Evolutionary conservation across 768 basidiomycete species (phyloP).

Genomic region (Cystoderma amianthinum): DNA sequence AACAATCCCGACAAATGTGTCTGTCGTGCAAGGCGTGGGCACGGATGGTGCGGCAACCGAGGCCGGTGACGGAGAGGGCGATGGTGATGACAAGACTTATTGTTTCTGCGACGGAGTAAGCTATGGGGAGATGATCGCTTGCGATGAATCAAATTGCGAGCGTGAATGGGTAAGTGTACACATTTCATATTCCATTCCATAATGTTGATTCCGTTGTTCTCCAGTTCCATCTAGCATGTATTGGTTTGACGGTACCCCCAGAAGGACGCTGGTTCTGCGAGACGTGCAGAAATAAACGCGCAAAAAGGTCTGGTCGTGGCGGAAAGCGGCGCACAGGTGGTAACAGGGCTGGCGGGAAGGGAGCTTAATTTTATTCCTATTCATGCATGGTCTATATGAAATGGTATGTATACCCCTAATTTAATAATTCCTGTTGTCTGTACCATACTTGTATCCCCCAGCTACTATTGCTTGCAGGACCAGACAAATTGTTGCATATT

Average conservation of each 20-base stretch:
- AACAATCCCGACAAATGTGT: conserved; percentile 16
- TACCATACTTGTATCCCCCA: neutral
- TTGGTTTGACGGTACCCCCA: conserved; percentile 59
- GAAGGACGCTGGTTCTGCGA: conserved; percentile 77
- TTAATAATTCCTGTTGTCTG: neutral
- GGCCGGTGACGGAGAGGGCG: conserved; percentile 45
- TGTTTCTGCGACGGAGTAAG: conserved; percentile 83
- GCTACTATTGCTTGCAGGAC: too few species aligned
- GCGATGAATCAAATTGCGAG: conserved; percentile 75
- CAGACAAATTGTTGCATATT: too few species aligned
- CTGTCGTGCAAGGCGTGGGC: conserved; percentile 22
- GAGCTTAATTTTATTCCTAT: conserved; percentile 4
- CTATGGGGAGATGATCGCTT: conserved; percentile 94
- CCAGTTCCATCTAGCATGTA: conserved; percentile 78
- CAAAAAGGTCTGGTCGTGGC: conserved; percentile 43
- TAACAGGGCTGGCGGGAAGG: conserved; percentile 17
- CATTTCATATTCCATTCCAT: conserved; percentile 2
- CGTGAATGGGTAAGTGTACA: conserved; percentile 79
- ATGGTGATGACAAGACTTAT: conserved; percentile 60
- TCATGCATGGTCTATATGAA: too few species aligned
- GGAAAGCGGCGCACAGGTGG: conserved; percentile 39
- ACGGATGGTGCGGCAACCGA: conserved; percentile 23
- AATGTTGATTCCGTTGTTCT: conserved; percentile 4
- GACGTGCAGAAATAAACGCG: conserved; percentile 47
- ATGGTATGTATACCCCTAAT: neutral